These are phyloP conservation scores for Chaetoscypha palmicola DNA, from an alignment of 2,329 filamentous ascomycete species.

Conservation along the genomic window DNA sequence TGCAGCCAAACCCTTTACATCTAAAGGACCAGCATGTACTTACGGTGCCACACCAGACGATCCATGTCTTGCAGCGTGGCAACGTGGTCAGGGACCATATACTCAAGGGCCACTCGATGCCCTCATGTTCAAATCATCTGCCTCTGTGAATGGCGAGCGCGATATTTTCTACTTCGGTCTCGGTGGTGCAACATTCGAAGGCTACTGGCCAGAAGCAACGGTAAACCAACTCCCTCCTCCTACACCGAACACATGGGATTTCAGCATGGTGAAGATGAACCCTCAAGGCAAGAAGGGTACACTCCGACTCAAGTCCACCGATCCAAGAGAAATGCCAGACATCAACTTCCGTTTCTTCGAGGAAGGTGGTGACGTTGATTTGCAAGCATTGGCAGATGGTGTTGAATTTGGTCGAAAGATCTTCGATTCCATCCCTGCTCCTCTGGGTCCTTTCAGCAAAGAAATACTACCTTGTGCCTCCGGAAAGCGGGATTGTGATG, in stretches of 20 bases:
- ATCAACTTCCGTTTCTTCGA: slow-evolving; percentile 57
- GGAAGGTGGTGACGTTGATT: slow-evolving; percentile 11
- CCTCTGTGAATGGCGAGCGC: slow-evolving; percentile 33
- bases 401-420: slow-evolving; percentile 21
- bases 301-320: slow-evolving; percentile 51
- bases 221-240: slow-evolving; percentile 32
- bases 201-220: slow-evolving; percentile 37
- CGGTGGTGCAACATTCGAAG: slow-evolving; percentile 30
- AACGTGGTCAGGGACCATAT: slow-evolving; percentile 15
- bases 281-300: slow-evolving; percentile 54
- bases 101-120: slow-evolving; percentile 46
- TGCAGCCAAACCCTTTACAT: slow-evolving; percentile 29
- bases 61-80: slow-evolving; percentile 32
- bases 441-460: slow-evolving; percentile 33
- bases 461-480: slow-evolving; percentile 37
- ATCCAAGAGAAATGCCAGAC: slow-evolving; percentile 56
- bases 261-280: slow-evolving; percentile 43
- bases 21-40: slow-evolving; percentile 32
- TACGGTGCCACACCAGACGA: slow-evolving; percentile 30
- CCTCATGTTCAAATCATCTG: slow-evolving; percentile 27
- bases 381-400: slow-evolving; percentile 15
- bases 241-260: slow-evolving; percentile 30
- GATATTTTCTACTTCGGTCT: slow-evolving; percentile 31
- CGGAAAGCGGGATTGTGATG: slow-evolving; percentile 33
- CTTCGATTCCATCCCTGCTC: slow-evolving; percentile 36